Evolutionary conservation across 345 rosid genomes (phyloP).

Genomic region (Eucalyptus dawsonii): DNA sequence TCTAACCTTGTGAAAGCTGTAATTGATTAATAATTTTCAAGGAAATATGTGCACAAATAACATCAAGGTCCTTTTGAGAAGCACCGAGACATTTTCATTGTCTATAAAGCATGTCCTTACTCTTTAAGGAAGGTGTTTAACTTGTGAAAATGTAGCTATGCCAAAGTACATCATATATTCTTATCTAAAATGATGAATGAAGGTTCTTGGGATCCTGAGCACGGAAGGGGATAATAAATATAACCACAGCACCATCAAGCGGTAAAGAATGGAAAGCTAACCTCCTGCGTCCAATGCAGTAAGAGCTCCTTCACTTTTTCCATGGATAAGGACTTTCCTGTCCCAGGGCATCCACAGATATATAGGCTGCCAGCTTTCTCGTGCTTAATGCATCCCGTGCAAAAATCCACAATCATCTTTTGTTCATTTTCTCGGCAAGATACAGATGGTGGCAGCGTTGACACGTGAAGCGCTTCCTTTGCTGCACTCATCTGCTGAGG

Average conservation of each 20-base stretch:
- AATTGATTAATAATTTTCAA: neutral
- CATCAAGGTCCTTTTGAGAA: neutral
- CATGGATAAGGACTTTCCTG: conserved; percentile 80
- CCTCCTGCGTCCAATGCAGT: conserved; percentile 60
- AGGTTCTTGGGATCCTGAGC: neutral
- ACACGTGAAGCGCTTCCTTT: conserved; percentile 72
- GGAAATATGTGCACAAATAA: neutral
- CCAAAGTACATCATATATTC: neutral
- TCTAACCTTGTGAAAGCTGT: neutral
- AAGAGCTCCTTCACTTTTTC: conserved; percentile 45
- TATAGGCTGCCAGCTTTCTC: conserved; percentile 75
- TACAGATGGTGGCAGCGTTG: conserved; percentile 44
- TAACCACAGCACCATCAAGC: neutral
- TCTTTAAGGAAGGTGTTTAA: neutral
- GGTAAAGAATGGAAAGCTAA: neutral
- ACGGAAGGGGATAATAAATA: neutral
- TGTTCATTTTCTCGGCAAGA: conserved; percentile 83
- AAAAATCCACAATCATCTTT: conserved; percentile 48
- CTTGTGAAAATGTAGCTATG: neutral
- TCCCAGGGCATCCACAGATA: conserved; percentile 78
- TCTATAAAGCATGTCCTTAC: neutral
- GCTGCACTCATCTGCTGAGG: conserved; percentile 46
- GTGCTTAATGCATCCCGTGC: conserved; percentile 37
- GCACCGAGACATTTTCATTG: neutral
- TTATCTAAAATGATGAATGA: neutral